Evolutionary conservation across 73 alveolate genomes (phyloP).

Genomic region (Uronychia binucleata): DNA sequence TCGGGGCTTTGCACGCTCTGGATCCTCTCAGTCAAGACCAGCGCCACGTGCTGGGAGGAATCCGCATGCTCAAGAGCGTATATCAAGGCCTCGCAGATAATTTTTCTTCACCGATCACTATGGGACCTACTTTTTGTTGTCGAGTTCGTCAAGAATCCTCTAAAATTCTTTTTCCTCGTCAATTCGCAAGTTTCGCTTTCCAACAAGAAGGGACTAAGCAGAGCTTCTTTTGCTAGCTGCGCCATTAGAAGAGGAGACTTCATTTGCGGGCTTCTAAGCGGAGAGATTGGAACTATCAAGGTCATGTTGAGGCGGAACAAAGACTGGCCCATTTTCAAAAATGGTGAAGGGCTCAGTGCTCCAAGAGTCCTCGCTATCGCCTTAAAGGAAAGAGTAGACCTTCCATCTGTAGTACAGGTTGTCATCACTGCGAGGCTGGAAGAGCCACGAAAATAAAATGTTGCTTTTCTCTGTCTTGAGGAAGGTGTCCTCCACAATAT

Average conservation of each 20-base stretch:
- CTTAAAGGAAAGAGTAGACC: constrained; percentile 4
- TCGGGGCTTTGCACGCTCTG: background rate
- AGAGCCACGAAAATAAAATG: constrained; percentile 3
- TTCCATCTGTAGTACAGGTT: constrained; percentile 18
- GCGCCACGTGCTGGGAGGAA: background rate
- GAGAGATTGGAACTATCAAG: no score
- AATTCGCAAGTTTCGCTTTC: background rate
- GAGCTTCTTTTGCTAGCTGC: background rate
- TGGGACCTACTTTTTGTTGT: background rate
- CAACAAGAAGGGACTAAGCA: background rate
- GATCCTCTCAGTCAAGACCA: constrained; percentile 2
- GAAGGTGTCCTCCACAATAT: constrained; percentile 15
- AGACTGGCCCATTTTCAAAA: constrained; percentile 4
- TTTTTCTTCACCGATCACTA: background rate
- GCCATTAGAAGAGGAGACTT: no score
- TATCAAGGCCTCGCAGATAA: constrained; percentile 17
- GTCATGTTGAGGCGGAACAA: constrained; percentile 8
- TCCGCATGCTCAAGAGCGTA: constrained; percentile 22
- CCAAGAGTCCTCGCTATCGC: constrained; percentile 20
- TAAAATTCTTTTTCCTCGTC: background rate
- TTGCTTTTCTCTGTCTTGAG: background rate
- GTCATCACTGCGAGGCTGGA: background rate
- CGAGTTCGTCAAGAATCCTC: background rate
- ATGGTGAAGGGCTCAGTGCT: constrained; percentile 19
- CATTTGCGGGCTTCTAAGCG: no score